These are phyloP conservation scores for Stramenopiles sp. DNA, from an alignment of 352 stramenopile genomes.

Conservation along the genomic window DNA sequence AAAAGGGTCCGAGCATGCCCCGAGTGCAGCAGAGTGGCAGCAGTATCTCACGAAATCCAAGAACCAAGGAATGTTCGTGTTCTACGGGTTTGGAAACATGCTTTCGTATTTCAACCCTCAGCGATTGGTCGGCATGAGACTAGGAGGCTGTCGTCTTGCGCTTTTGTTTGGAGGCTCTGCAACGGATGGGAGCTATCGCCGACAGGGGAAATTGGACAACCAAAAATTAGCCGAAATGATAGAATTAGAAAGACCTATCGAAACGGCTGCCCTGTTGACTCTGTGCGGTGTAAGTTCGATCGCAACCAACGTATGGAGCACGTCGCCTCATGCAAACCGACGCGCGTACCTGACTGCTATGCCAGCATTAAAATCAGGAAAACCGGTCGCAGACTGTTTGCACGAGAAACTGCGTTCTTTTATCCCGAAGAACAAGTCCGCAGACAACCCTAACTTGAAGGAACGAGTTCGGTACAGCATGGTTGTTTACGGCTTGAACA, in stretches of 20 bases:
- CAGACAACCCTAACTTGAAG: slow-evolving; percentile 28
- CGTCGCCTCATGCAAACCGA: slow-evolving; percentile 44
- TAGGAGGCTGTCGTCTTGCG: slow-evolving; percentile 38
- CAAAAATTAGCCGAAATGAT: slow-evolving; percentile 40
- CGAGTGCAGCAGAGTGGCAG: neutral
- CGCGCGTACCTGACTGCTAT: neutral
- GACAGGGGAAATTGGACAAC: slow-evolving; percentile 59
- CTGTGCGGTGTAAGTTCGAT: slow-evolving; percentile 47
- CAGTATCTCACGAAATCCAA: neutral
- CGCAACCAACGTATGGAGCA: slow-evolving; percentile 50
- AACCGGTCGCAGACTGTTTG: neutral
- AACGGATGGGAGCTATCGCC: slow-evolving; percentile 39
- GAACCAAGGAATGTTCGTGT: neutral
- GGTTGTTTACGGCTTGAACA: slow-evolving; percentile 42
- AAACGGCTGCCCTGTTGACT: slow-evolving; percentile 42
- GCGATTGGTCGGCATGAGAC: neutral
- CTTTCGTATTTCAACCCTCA: neutral
- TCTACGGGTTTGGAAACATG: neutral
- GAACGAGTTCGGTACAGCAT: slow-evolving; percentile 43
- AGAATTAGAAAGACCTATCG: slow-evolving; percentile 40
- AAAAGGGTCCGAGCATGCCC: neutral
- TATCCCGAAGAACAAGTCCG: neutral
- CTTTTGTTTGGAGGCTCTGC: slow-evolving; percentile 51
- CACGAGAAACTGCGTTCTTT: neutral
- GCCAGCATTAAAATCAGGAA: neutral